Evolutionary conservation across 108 stramenopile species (phyloP), one percentile per base, ranked within the genome.

Genomic region (Stephanodiscus minutulus): DNA sequence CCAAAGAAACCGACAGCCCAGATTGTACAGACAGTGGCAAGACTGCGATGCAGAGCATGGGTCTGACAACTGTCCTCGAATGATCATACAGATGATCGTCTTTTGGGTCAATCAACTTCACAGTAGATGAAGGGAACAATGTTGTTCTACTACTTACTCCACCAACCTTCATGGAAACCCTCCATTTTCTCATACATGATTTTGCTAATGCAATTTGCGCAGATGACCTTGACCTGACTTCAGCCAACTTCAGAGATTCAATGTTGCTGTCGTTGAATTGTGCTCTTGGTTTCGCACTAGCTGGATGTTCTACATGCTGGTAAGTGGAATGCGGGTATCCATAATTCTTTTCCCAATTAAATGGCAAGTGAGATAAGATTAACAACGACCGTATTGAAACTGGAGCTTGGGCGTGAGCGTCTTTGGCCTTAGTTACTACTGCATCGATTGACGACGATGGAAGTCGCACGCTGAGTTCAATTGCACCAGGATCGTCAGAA

Each of bases 401-500:
- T 22, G 50, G 59, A 20, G 72, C 20, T 48, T 58, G 18, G 20
- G n/a, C 46, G 7, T 68, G 41, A n/a, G 46, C 46, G 17, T 21
- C 0, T 25, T 67, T 13, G 13, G 21, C 9, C 11, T 21, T 20
- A 3, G 12, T 0, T 49, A 35, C 29, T 24, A 67, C 65, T 22
- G 58, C 64, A 48, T 64, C 64, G 3, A 73, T 67, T 12, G 81
- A 82, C 21, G 65, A 18, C 22, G 76, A 76, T 18, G 72, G 72
- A 29, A 72, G 37, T 47, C 52, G 69, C 12, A 65, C 63, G 20
- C 46, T 60, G 20, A 87, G 70, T 56, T 90, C 87, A 25, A 90
- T 72, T 3, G 83, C 81, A 15, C 90, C 90, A 20, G 87, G 85
- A 61, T 88, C 86, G 10, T 64, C 53, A 1, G 82, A 74, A 15